phyloP scores from a whole-genome alignment of 78 protist genomes.

The Guillardia theta region DNA sequence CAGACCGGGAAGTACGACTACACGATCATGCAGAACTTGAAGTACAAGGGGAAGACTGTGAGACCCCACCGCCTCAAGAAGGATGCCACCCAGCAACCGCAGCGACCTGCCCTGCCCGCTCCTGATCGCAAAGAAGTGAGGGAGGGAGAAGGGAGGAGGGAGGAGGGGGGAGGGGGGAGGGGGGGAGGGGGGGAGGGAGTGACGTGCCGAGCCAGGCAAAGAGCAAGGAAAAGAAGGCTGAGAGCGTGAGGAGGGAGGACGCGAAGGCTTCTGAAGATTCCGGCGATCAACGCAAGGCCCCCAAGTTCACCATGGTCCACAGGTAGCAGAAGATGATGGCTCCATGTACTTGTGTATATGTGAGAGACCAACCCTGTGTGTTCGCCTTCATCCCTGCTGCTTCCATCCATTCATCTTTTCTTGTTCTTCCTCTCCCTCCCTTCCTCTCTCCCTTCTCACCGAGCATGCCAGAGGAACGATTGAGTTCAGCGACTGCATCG shows the following conservation, averaged over 20 bases:
- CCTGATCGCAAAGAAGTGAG: neutral
- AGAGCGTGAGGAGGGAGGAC: neutral
- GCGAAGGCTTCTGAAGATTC: neutral
- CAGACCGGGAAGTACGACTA: neutral
- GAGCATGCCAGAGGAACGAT: too few relatives aligned
- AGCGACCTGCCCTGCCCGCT: too few relatives aligned
- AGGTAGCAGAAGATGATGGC: neutral
- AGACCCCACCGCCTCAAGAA: conserved; percentile 13
- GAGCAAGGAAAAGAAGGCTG: neutral
- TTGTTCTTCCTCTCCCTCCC: neutral
- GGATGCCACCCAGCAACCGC: too few relatives aligned
- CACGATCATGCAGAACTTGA: neutral
- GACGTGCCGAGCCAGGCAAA: neutral
- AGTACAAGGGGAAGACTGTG: neutral
- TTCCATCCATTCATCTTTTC: neutral
- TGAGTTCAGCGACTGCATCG: too few relatives aligned
- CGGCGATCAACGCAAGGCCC: neutral
- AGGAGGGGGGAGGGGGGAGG: neutral
- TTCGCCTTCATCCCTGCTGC: neutral
- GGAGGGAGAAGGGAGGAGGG: neutral
- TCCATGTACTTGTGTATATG: too few relatives aligned
- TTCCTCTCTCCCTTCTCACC: too few relatives aligned
- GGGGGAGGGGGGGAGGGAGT: neutral
- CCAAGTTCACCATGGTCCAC: neutral
- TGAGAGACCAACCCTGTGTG: neutral